Evolutionary conservation across 2,329 filamentous ascomycete species (phyloP), one percentile per base, ranked within the genome.

Genomic region (Coniochaeta sp.): DNA sequence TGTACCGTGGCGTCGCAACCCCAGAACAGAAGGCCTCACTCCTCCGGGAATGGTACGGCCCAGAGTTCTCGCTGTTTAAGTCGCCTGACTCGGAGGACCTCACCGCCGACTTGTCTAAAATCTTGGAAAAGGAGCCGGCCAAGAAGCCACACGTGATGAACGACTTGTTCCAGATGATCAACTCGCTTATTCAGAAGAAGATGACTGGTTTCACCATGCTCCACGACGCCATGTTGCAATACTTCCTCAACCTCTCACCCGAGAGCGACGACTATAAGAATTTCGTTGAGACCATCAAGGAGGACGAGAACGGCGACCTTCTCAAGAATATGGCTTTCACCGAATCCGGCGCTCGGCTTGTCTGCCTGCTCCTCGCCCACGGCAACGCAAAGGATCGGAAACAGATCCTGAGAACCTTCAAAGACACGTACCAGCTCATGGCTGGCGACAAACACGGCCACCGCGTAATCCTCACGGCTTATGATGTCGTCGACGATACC

Each of bases 201-300:
- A 88, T 95, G 77, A 96, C 91, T 0, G 93, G 91, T 10, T 98
- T 99, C 76, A 98, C 93, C 2, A 96, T 99, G 83, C 84, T 99
- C 22, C 96, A 99, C 74, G 95, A 98, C 69, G 95, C 95, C 57
- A 96, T 99, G 93, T 80, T 97, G 62, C 93, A 99, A 72, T 99
- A 97, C 75, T 97, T 93, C 75, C 77, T 91, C 58, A 93, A 89
- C 68, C 86, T 88, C 55, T 88, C 89, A 65, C 79, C 84, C 4
- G 92, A 89, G 3, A 90, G 87, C 52, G 86, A 90, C 61, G 93
- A 98, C 72, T 87, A 91, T 47, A 89, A 81, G 34, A 92, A 96
- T 67, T 97, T 96, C 70, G 77, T 96, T 61, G 93, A 98, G 73
- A 82, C 96, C 66, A 80, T 99, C 69, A 96, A 96, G 77, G 90